Evolutionary conservation across 345 rosid genomes (phyloP), one percentile per base, ranked within the genome.

Genomic region (Eutrema heterophyllum): DNA sequence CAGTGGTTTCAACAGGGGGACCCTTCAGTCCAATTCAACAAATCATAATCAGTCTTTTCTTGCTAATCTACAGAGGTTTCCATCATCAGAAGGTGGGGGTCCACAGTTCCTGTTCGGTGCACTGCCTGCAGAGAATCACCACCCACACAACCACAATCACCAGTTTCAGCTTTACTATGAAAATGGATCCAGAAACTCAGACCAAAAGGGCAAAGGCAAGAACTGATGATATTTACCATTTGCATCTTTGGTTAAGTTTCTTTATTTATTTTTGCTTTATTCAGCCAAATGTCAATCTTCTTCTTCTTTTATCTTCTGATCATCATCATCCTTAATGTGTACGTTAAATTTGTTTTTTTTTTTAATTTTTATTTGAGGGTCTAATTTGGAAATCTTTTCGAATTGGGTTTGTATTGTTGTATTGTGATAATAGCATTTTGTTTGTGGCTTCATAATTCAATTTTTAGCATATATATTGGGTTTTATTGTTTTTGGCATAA

Each of bases 11-110:
- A 88, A 90, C 62, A 92, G 99, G 99, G 98, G 99, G 98, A 90
- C 99, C 99, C 99, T 95, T 95, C 99, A 95, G 99, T 95, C 99
- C 99, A 95, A 95, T 95, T 88, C 96, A 67, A 52, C 77, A 52
- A 66, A 43, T 61, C 66, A 73, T 40, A 66, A 65, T n/a, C 78
- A 73, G 71, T 84, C 98, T 41, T 82, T 90, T 79, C 82, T 86
- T 48, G 84, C 88, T 69, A 83, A 83, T 70, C 78, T 87, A 67
- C 97, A 87, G 85, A 88, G 93, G 96, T 86, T 81, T 78, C 45
- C 76, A 12, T 76, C 89, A 51, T 59, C 73, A 33, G 74, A 62
- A 68, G 76, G 63, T 81, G 64, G 97, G 82, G 78, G 89, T 82
- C 58, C 85, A 79, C 97, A 93, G 63, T 88, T 95, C 88, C 82